Percentiles rank a stretch among this genome's conserved stretches.
These are phyloP conservation scores for Lactarius hengduanensis DNA, from an alignment of 768 basidiomycete genomes.

Conservation along the genomic window DNA sequence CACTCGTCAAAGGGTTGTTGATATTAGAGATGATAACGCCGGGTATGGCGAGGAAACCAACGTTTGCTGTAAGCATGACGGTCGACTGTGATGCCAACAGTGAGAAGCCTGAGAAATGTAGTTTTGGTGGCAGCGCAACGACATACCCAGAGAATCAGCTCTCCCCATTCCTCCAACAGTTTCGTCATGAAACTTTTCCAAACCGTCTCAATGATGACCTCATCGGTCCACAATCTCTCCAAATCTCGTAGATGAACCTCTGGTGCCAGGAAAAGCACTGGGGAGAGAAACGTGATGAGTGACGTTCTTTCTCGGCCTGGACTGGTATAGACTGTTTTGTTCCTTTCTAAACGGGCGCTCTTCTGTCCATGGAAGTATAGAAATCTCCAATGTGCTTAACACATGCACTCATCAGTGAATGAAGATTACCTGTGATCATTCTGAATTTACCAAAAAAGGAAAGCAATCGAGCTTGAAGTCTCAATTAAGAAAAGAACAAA, in stretches of 20 bases:
- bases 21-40: conserved; percentile 5
- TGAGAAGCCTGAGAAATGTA: neutral
- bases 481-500: neutral
- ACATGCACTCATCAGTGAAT: neutral
- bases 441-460: conserved; percentile 23
- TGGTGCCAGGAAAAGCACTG: conserved; percentile 23
- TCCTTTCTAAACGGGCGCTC: conserved; percentile 18
- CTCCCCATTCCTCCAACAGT: conserved; percentile 19
- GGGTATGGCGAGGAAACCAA: conserved; percentile 23
- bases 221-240: conserved; percentile 23
- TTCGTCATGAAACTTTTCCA: conserved; percentile 23
- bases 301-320: conserved; percentile 3
- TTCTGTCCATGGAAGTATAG: conserved; percentile 26
- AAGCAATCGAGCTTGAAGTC: conserved; percentile 19
- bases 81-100: conserved; percentile 6
- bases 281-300: conserved; percentile 23
- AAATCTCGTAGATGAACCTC: conserved; percentile 26
- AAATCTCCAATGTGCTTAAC: conserved; percentile 26
- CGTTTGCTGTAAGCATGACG: conserved; percentile 21
- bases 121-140: neutral
- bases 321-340: conserved; percentile 12
- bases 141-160: conserved; percentile 21
- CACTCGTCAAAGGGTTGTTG: neutral
- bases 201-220: conserved; percentile 12
- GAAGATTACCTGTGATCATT: neutral